Evolutionary conservation across 495 filamentous ascomycete genomes (phyloP), one percentile per base, ranked within the genome.

Genomic region (Penicillium bovifimosum): DNA sequence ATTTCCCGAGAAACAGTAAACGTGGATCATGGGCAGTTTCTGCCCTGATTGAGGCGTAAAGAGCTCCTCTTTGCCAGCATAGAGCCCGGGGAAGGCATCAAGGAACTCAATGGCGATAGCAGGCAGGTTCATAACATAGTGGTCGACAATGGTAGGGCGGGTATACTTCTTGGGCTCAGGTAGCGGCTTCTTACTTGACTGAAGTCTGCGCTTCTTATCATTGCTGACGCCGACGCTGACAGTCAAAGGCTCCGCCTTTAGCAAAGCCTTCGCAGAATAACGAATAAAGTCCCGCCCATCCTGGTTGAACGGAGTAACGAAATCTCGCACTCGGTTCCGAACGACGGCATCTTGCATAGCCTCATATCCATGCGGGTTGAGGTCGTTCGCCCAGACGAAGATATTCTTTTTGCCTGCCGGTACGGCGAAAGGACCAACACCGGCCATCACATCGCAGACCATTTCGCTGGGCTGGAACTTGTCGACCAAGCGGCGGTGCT

Each of bases 71-170:
- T 80, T 75, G 16, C 80, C 83, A 6, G 71, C 68, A 62, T 97
- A 97, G 11, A 95, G 65, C 8, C 95, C 92, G 13, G 82, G 79
- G 78, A 91, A 96, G 29, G 84, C 78, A n/a, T 84, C 81, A 6
- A 98, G 75, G 69, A 98, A 98, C 50, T 82, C 80, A 53, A 91
- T 82, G 0, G 93, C 93, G 2, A 79, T 83, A 5, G 91, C 95
- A 8, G 93, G 93, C 4, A 98, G 88, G 68, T 98, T 98, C 86
- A 98, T 95, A 47, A 97, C 85, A 65, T 90, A 97, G 74, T 98
- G 93, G 26, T 80, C 76, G 65, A 97, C 90, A 20, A 85, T 80
- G 0, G 58, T 65, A 1, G 82, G 79, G 3, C 86, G 88, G 27
- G 80, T 68, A 27, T 77, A 73, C 45, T 80, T 67, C 41, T 72